These are phyloP conservation scores for Bonia amplexicaulis DNA, from an alignment of 176 grass and related monocot genomes.

Conservation along the genomic window DNA sequence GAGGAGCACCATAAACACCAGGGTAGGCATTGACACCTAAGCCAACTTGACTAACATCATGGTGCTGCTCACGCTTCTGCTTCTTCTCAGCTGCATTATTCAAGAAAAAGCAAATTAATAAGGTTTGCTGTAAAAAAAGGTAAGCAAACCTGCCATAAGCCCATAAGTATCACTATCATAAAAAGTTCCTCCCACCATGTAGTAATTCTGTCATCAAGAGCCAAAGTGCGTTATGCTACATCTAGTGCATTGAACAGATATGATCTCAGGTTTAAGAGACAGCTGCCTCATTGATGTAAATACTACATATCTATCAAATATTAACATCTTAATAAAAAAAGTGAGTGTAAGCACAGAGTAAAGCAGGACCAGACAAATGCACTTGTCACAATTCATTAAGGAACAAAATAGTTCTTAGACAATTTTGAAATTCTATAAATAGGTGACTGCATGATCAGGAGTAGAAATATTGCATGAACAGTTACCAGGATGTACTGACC, in stretches of 20 bases:
- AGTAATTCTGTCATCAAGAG: background rate
- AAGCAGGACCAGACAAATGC: background rate
- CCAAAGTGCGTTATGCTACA: background rate
- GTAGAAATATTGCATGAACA: background rate
- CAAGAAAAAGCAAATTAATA: slow-evolving; percentile 28
- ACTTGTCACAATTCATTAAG: background rate
- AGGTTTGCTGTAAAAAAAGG: background rate
- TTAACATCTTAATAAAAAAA: background rate
- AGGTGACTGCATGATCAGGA: background rate
- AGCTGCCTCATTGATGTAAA: background rate
- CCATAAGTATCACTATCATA: slow-evolving; percentile 5
- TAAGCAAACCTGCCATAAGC: slow-evolving; percentile 6
- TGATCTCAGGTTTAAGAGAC: background rate
- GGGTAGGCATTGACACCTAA: slow-evolving; percentile 68
- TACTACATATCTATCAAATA: slow-evolving; percentile 10
- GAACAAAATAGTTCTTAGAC: background rate
- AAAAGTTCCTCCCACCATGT: background rate
- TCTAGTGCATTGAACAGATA: background rate
- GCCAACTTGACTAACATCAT: slow-evolving; percentile 61
- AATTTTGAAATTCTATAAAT: background rate
- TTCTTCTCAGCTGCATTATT: slow-evolving; percentile 82
- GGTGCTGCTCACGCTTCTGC: slow-evolving; percentile 74
- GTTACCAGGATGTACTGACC: background rate
- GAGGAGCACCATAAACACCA: slow-evolving; percentile 80
- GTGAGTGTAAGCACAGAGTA: background rate